Conservation (phyloP, 768 basidiomycete species). For the Trametes maxima region DNA sequence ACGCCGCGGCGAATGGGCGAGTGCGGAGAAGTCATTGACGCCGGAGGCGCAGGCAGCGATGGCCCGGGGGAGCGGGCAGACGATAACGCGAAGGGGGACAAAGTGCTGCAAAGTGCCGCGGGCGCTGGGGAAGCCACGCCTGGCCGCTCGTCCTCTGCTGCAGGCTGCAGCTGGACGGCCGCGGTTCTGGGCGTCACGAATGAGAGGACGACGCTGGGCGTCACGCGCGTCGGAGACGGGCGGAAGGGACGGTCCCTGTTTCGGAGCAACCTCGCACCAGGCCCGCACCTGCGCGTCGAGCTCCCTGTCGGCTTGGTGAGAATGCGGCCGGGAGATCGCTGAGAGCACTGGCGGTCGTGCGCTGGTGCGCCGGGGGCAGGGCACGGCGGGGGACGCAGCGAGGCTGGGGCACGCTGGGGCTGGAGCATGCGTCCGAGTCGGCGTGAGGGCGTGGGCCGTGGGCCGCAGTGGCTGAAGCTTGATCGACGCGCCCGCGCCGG, state of each 20-base stretch:
- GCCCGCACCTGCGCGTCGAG: not conserved
- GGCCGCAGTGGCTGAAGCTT: not conserved
- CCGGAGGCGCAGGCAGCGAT: not conserved
- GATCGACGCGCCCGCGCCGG: slow-evolving; percentile 27
- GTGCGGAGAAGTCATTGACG: slow-evolving; percentile 1
- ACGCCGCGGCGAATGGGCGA: not conserved
- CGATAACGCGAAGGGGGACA: not conserved
- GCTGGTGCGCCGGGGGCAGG: not conserved
- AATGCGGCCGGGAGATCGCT: slow-evolving; percentile 11
- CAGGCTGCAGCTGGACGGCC: too few species aligned
- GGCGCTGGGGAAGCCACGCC: not conserved
- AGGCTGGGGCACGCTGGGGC: not conserved
- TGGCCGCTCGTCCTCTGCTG: not conserved
- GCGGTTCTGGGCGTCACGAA: too few species aligned
- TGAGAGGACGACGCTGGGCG: not conserved
- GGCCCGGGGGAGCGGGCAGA: not conserved
- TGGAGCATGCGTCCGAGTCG: too few species aligned
- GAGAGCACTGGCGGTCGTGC: not conserved
- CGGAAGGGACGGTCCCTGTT: not conserved
- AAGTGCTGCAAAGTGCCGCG: not conserved
- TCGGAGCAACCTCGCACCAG: not conserved
- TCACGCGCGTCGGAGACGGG: slow-evolving; percentile 1
- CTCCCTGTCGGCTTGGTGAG: not conserved
- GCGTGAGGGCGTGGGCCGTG: not conserved
- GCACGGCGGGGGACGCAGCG: not conserved